Evolutionary conservation across 2,329 filamentous ascomycete species (phyloP), one percentile per base, ranked within the genome.

Genomic region (Xylaria sp.): DNA sequence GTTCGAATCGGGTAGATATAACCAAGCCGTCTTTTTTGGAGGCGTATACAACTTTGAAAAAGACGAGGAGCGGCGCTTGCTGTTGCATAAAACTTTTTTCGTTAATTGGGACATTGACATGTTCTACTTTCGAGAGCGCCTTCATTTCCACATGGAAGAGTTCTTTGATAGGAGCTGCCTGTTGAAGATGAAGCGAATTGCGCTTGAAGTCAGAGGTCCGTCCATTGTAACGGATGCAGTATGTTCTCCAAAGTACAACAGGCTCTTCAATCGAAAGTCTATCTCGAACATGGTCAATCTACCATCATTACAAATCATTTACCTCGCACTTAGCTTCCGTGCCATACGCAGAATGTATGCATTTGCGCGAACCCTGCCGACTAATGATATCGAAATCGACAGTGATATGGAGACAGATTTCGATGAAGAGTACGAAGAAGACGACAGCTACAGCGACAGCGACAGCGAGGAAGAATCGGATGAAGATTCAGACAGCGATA

Each of bases 71-170:
- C 11, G 10, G 13, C 38, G 3, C 40, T 13, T 15, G 11, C 49
- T 58, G 6, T 31, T 58, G n/a, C 42, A 59, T n/a, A 51, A 23
- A 1, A 49, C 20, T 15, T 66, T 66, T 20, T 66, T 54, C n/a
- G 57, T 66, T 1, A 61, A 66, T n/a, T 61, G 57, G 63, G 57
- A 56, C 38, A 61, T 53, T 4, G 63, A 66, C 6, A 59, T 61
- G 63, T 56, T 66, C 48, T 66, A 48, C 48, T 61, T 66, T 59
- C 57, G 28, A 28, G 4, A 28, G 11, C 36, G 36, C 6, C 6
- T 51, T 2, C 46, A 54, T 23, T 9, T 28, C 2, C 4, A 7
- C 33, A n/a, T 7, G 7, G 13, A 7, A 15, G 3, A 4, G 13
- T 1, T 63, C 13, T 23, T 63, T 3, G 6, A n/a, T 48, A 6